phyloP scores from a whole-genome alignment of 371 early-diverging fungal species.

The Furculomyces boomerangus region DNA sequence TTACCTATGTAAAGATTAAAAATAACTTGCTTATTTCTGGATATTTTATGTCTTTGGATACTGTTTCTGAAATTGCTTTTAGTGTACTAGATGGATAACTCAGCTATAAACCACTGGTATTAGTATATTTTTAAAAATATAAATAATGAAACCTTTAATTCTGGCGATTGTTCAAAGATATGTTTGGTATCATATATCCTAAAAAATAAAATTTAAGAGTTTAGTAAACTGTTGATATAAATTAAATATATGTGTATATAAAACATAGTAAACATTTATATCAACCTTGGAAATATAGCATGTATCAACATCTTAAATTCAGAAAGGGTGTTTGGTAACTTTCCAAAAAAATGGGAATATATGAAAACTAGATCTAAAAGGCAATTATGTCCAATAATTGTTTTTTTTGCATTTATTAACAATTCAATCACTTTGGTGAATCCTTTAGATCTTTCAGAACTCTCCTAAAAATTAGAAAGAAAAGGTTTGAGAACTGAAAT shows the following conservation, averaged over 20 bases:
- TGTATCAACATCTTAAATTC: conserved; percentile 19
- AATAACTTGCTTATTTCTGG: no score
- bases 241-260: conserved; percentile 42
- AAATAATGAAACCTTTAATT: conserved; percentile 26
- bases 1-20: no score
- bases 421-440: neutral
- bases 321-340: conserved; percentile 27
- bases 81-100: no score
- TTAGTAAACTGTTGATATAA: conserved; percentile 36
- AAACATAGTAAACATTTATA: conserved; percentile 54
- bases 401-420: neutral
- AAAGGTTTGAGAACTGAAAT: no score
- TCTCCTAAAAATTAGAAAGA: neutral
- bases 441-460: neutral
- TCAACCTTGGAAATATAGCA: conserved; percentile 55
- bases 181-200: conserved; percentile 66
- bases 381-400: neutral
- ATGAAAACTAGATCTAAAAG: neutral
- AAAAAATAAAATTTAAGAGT: conserved; percentile 36
- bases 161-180: conserved; percentile 34
- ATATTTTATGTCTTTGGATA: no score
- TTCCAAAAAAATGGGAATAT: neutral
- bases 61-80: no score
- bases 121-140: no score
- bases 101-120: no score